Base-by-base conservation (phyloP, 2,329 filamentous ascomycete genomes). In the Aspergillus uvarum region DNA sequence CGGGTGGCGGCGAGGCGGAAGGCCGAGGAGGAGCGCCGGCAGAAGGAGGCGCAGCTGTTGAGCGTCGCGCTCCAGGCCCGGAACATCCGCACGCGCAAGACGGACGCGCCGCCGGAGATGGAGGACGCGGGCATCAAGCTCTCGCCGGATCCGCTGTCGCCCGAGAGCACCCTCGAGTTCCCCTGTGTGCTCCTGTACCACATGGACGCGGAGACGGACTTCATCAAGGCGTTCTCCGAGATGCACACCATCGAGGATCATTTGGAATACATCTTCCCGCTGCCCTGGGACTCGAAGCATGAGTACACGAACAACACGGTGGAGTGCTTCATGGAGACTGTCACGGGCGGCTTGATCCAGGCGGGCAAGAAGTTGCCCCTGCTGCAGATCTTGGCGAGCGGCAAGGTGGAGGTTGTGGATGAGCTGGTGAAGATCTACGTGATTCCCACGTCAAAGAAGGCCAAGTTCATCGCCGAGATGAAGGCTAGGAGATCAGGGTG, bases 251-350 rank as follows among this genome's bases (percentile, higher is more conserved):
- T 97, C 29, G 83, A 82, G 7, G 87, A 94, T 65, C 93, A 97
- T 75, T 80, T 99, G 53, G 81, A 82, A 3, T 96, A 97, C 70
- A 88, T 98, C 10, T 85, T 99, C 59, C 94, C 93, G 2, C 76
- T 92, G 69, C 92, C 92, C 12, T 99, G 95, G 95, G 95, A 98
- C 69, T 70, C 75, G 16, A 79, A 83, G 61, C 77, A 82, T 1
- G 87, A 87, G 69, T 97, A 96, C 75, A 84, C 79, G 0, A 67
- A 82, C 1, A 80, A 81, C 0, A 80, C 77, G 0, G 91, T 96
- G 4, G 92, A 96, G 67, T 95, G 91, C 70, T 98, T 91, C 75
- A 89, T 96, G 81, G 92, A 97, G 80, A 98, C 92, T 0, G 77
- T 78, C 4, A 80, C 82, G 0, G 92, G 92, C 0, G 92, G 93